Percentiles rank a stretch among this genome's conserved stretches.
These are phyloP conservation scores for Ilyonectria mors-panacis DNA, from an alignment of 2,329 filamentous ascomycete genomes.

Conservation along the genomic window DNA sequence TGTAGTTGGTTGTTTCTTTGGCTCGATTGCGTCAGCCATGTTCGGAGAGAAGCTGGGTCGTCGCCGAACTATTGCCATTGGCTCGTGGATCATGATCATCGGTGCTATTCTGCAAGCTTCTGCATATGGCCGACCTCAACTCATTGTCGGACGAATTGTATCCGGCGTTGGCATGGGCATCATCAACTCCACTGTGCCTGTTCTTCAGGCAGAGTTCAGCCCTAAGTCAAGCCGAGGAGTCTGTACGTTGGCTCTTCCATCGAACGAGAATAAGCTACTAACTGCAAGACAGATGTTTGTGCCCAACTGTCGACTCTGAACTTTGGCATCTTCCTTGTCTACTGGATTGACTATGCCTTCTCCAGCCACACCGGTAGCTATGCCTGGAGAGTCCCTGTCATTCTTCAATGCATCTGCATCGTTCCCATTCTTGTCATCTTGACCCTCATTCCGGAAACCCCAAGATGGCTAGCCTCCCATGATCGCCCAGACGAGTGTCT, in stretches of 20 bases:
- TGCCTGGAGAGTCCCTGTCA: constrained; percentile 59
- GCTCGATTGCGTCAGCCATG: constrained; percentile 50
- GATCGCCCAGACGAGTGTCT: constrained; percentile 55
- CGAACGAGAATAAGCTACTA: background rate
- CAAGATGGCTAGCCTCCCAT: constrained; percentile 59
- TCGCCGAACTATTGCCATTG: constrained; percentile 58
- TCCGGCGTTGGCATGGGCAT: constrained; percentile 64
- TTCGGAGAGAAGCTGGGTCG: constrained; percentile 62
- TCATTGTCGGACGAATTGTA: constrained; percentile 63
- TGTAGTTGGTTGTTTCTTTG: constrained; percentile 50
- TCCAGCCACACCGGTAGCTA: constrained; percentile 50
- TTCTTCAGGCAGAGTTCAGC: constrained; percentile 61
- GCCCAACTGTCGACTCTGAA: constrained; percentile 64
- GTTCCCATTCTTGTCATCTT: constrained; percentile 57
- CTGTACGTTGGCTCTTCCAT: constrained; percentile 36
- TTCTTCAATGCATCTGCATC: constrained; percentile 58
- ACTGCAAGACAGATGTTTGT: constrained; percentile 55
- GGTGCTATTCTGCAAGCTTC: constrained; percentile 63
- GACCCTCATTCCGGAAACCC: constrained; percentile 59
- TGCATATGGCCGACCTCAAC: constrained; percentile 58
- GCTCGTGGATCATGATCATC: constrained; percentile 60
- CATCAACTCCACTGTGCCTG: constrained; percentile 61
- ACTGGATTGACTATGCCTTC: constrained; percentile 63
- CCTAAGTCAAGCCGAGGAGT: constrained; percentile 56
- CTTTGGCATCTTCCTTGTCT: constrained; percentile 61